A percentile compares a stretch with the other conserved stretches of the same genome.
Conservation (phyloP, 805 yeast genomes). For the Saccharomycopsis schoenii region DNA sequence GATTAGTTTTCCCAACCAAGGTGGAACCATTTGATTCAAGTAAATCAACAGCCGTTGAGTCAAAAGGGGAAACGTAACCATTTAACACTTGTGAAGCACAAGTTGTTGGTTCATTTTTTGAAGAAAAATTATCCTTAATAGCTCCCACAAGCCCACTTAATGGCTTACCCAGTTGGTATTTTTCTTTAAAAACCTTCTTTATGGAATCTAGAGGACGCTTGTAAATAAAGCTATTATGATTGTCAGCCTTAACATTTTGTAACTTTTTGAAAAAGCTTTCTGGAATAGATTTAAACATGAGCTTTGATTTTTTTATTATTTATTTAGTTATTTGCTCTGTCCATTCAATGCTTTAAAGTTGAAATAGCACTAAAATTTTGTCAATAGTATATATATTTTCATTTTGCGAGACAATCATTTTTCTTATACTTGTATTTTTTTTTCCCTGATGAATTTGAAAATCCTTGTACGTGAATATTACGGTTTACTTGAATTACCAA, state of each 20-base stretch:
- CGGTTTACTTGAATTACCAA: no score
- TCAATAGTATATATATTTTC: no score
- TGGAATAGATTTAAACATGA: not conserved
- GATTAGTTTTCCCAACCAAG: conserved; percentile 68
- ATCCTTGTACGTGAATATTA: no score
- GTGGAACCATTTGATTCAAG: conserved; percentile 43
- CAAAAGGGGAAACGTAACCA: conserved; percentile 63
- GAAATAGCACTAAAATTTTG: no score
- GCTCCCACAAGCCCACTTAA: conserved; percentile 33
- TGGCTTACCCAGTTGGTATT: conserved; percentile 9
- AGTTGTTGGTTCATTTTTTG: conserved; percentile 59
- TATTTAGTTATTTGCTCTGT: not conserved
- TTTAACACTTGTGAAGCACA: conserved; percentile 62
- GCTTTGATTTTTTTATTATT: not conserved
- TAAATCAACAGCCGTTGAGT: conserved; percentile 59
- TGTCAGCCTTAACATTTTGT: conserved; percentile 2
- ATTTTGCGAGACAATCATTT: no score
- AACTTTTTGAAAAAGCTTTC: not conserved
- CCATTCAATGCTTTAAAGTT: not conserved
- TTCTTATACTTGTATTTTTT: no score
- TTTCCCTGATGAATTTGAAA: no score
- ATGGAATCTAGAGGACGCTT: conserved; percentile 23
- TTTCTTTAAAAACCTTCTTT: not conserved
- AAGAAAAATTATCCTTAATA: conserved; percentile 74
- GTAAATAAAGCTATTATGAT: conserved; percentile 35